Percentiles rank a stretch among this genome's conserved stretches.
phyloP scores from a whole-genome alignment of 1,284 basidiomycete genomes.

The Rhizoctonia solani region DNA sequence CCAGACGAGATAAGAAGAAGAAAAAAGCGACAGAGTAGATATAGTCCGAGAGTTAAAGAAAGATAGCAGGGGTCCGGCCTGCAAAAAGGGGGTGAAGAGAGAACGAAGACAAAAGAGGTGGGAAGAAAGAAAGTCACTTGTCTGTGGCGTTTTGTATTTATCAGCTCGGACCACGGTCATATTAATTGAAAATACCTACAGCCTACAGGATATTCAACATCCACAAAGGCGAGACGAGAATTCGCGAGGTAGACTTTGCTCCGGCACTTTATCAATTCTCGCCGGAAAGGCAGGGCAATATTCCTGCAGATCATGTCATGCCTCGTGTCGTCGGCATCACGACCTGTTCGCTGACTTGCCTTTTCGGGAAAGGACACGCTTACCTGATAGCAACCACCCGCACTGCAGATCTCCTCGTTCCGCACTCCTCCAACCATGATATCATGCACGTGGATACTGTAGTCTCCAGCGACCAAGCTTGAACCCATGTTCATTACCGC shows the following conservation, averaged over 20 bases:
- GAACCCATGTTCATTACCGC: not conserved
- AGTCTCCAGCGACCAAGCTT: not conserved
- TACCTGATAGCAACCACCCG: not conserved
- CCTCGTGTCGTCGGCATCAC: conserved; percentile 24
- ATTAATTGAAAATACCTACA: conserved; percentile 1
- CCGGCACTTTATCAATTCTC: not conserved
- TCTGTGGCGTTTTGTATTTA: not conserved
- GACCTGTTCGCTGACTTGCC: not conserved
- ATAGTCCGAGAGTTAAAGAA: conserved; percentile 9
- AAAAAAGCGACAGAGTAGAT: not conserved
- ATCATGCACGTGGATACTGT: not conserved
- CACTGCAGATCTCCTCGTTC: not conserved
- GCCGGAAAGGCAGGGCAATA: not conserved
- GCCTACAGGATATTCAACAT: not conserved
- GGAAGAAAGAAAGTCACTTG: conserved; percentile 11
- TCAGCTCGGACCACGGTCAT: conserved; percentile 10
- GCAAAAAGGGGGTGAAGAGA: not conserved
- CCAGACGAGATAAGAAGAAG: not conserved
- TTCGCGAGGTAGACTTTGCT: not conserved
- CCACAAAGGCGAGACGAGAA: not conserved
- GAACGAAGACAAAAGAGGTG: conserved; percentile 16
- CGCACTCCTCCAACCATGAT: not conserved
- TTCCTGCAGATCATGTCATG: conserved; percentile 21
- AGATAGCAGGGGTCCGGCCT: conserved; percentile 30
- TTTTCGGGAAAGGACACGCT: not conserved